These are phyloP conservation scores for Rhododendron williamsianum DNA, from an alignment of 148 eudicot species.

Conservation along the genomic window DNA sequence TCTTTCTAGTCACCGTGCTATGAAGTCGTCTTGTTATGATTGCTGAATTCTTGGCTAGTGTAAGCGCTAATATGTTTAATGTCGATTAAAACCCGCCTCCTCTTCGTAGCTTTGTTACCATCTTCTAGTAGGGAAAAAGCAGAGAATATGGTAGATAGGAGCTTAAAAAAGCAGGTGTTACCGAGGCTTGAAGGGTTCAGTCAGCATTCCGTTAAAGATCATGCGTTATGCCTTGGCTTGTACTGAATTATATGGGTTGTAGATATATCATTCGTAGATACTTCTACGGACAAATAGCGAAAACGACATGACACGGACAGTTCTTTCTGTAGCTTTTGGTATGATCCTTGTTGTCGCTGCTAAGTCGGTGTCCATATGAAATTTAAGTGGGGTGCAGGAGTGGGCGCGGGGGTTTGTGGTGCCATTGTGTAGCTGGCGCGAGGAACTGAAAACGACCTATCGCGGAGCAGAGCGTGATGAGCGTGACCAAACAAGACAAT, in stretches of 20 bases:
- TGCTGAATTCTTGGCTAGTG: background rate
- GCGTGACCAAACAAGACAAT: conserved; percentile 16
- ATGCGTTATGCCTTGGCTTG: background rate
- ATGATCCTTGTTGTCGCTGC: background rate
- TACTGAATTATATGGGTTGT: background rate
- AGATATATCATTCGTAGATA: background rate
- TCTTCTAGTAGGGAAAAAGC: background rate
- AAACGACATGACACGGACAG: background rate
- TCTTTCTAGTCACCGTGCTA: background rate
- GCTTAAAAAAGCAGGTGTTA: background rate
- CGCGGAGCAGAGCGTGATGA: conserved; percentile 29
- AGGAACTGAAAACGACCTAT: conserved; percentile 20
- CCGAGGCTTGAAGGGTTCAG: background rate
- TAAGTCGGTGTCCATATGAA: background rate
- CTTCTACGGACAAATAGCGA: background rate
- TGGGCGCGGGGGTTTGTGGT: background rate
- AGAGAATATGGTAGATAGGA: background rate
- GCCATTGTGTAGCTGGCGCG: background rate
- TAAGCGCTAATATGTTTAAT: background rate
- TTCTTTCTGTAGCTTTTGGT: conserved; percentile 1
- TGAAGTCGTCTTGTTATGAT: background rate
- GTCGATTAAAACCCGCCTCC: background rate
- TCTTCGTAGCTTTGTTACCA: background rate
- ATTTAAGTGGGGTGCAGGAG: background rate
- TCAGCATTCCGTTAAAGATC: background rate